Base-by-base conservation (phyloP, 495 filamentous ascomycete genomes). In the Xylaria palmicola region DNA sequence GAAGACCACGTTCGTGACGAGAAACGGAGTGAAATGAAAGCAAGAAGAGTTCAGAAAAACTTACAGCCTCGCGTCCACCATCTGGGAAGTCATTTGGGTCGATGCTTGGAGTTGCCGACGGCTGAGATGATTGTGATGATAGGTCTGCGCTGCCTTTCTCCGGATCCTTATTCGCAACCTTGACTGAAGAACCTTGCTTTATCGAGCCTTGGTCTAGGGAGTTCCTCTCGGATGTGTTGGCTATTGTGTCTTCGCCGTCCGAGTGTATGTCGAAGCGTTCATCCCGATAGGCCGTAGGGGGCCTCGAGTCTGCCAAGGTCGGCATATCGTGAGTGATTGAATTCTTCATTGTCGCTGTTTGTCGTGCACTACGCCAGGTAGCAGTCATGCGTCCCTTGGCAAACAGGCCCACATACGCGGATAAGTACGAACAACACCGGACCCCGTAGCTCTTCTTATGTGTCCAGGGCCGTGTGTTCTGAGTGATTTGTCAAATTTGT, bases 21-120 rank as follows among this genome's bases (percentile, higher is more conserved):
- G 13, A 36, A 13, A 36, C 6, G 13, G 32, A 13, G 13, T 36
- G 6, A 36, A 13, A 36, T 36, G 32, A 13, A 36, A 36, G 13
- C 13, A 36, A 36, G 32, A 6, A 6, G 13, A 36, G 32, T 36
- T 6, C 6, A 36, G 6, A 36, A 40, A 30, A 1, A 60, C 57
- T 52, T 52, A 60, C 57, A n/a, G 88, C 88, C 58, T 82, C 70
- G 5, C 77, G 30, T 1, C 88, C 88, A 47, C 87, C 87, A 72
- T 91, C 88, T 6, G 87, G 88, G 64, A 82, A 76, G 59, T 78
- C 72, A 40, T 74, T 68, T 47, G 76, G 73, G 65, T 79, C 60
- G 68, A 76, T 71, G 15, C 71, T 74, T n/a, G 64, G 56, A n/a
- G n/a, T n/a, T n/a, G n/a, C n/a, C 30, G 62, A 53, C 4, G 62